Evolutionary conservation across 805 yeast genomes (phyloP).

Genomic region (Komagataella ulmi): DNA sequence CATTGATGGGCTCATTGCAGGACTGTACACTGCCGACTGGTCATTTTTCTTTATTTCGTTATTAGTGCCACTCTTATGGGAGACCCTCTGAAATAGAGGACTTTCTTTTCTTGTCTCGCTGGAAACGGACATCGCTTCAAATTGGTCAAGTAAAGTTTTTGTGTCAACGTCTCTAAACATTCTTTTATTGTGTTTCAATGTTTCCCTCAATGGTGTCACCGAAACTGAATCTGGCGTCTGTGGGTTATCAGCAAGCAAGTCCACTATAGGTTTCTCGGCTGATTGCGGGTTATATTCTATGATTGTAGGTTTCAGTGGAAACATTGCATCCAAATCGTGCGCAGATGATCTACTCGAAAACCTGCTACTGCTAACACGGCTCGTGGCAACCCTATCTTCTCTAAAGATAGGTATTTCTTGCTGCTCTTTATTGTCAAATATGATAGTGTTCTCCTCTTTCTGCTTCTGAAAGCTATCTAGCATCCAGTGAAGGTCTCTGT

Average conservation of each 20-base stretch:
- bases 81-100: background rate
- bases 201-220: constrained; percentile 10
- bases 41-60: background rate
- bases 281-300: constrained; percentile 15
- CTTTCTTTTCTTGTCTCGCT: background rate
- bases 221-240: background rate
- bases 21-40: background rate
- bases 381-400: background rate
- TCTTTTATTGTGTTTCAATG: constrained; percentile 1
- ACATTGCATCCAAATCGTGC: constrained; percentile 4
- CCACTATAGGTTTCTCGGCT: constrained; percentile 11
- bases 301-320: constrained; percentile 12
- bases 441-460: background rate
- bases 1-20: background rate
- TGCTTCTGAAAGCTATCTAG: background rate
- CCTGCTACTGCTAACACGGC: background rate
- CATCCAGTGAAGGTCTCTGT: background rate
- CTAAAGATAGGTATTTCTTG: constrained; percentile 5
- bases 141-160: background rate
- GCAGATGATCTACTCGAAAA: constrained; percentile 1
- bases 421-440: constrained; percentile 4
- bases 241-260: background rate
- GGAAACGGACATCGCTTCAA: background rate
- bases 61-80: background rate
- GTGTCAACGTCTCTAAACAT: background rate